A percentile compares a stretch with the other conserved stretches of the same genome.
Conservation (phyloP, 768 basidiomycete species). For the Sarcodon sp. region DNA sequence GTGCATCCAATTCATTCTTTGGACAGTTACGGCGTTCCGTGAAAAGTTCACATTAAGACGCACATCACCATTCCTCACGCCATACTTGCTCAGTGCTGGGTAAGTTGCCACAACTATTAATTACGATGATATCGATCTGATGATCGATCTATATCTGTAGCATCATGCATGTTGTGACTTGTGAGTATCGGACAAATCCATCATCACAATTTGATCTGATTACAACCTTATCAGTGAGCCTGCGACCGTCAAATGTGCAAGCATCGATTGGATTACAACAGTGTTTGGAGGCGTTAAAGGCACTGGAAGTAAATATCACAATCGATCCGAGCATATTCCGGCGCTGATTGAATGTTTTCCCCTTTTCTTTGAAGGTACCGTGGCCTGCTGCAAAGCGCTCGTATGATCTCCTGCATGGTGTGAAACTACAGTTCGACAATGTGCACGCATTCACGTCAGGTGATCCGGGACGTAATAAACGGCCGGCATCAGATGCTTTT, state of each 20-base stretch:
- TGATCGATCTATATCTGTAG: constrained; percentile 22
- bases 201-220: constrained; percentile 8
- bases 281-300: constrained; percentile 47
- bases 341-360: constrained; percentile 4
- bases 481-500: constrained; percentile 11
- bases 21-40: constrained; percentile 45
- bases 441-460: not conserved
- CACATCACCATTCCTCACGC: constrained; percentile 52
- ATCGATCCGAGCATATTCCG: not conserved
- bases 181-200: constrained; percentile 24
- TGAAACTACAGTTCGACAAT: constrained; percentile 37
- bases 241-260: constrained; percentile 61
- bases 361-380: constrained; percentile 28
- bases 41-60: constrained; percentile 49
- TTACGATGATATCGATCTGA: not conserved
- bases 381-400: constrained; percentile 65
- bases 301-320: constrained; percentile 43
- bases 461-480: constrained; percentile 9
- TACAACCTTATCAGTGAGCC: constrained; percentile 34
- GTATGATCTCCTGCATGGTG: constrained; percentile 55
- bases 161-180: constrained; percentile 68
- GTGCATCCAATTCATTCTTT: constrained; percentile 1
- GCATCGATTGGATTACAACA: constrained; percentile 54
- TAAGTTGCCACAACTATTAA: constrained; percentile 21
- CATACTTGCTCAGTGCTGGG: constrained; percentile 63